Evolutionary conservation across 371 early-diverging fungal genomes (phyloP).

Genomic region (Batrachochytrium dendrobatidis): DNA sequence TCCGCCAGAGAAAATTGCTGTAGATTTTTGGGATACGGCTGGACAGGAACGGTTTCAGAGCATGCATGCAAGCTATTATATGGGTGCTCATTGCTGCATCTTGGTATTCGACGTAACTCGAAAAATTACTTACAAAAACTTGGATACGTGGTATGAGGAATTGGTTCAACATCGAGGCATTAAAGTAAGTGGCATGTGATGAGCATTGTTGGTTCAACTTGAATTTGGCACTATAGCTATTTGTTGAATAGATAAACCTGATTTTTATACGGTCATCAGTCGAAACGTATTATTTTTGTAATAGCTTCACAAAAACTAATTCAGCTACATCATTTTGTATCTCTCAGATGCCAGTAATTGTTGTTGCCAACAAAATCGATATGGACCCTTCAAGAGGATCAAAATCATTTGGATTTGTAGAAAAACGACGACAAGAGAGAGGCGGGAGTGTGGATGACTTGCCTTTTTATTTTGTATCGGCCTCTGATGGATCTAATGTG

Average conservation of each 20-base stretch:
- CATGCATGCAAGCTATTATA: conserved; percentile 54
- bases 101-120: conserved; percentile 47
- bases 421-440: conserved; percentile 31
- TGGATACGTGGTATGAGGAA: conserved; percentile 47
- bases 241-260: background rate
- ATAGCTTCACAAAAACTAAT: background rate
- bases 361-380: conserved; percentile 50
- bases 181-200: conserved; percentile 6
- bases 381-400: conserved; percentile 36
- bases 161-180: conserved; percentile 28
- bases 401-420: conserved; percentile 40
- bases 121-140: conserved; percentile 49
- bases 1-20: conserved; percentile 20
- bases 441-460: conserved; percentile 19
- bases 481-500: conserved; percentile 46
- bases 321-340: background rate
- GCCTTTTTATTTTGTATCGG: conserved; percentile 33
- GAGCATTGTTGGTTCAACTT: background rate
- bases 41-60: conserved; percentile 57
- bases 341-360: conserved; percentile 34
- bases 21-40: conserved; percentile 67
- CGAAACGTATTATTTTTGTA: too few relatives aligned
- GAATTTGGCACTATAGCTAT: background rate
- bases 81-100: conserved; percentile 41
- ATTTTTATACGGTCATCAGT: too few relatives aligned